phyloP scores from a whole-genome alignment of 805 yeast species.

The Brettanomyces naardenensis region DNA sequence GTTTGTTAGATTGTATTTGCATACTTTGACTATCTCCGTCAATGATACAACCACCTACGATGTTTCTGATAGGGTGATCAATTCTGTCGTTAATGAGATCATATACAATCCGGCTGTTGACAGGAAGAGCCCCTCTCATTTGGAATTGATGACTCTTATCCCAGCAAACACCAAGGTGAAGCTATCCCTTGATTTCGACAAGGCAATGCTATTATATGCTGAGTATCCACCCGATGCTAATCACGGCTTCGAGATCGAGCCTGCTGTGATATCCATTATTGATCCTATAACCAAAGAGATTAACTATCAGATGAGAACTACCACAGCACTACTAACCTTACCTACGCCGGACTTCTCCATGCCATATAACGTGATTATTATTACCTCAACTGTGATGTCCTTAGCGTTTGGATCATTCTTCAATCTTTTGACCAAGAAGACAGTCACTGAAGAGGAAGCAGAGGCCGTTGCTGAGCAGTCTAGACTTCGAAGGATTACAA shows the following conservation, averaged over 20 bases:
- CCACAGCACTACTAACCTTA: constrained; percentile 76
- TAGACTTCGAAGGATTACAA: constrained; percentile 11
- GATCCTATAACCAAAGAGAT: constrained; percentile 13
- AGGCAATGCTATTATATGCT: constrained; percentile 70
- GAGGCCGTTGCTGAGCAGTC: constrained; percentile 23
- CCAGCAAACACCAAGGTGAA: constrained; percentile 60
- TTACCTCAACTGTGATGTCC: constrained; percentile 91
- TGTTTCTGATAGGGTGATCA: constrained; percentile 21
- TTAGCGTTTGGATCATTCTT: constrained; percentile 81
- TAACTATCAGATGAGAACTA: constrained; percentile 58
- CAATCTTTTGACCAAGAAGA: constrained; percentile 66
- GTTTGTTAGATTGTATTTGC: constrained; percentile 80
- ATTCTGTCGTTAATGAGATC: constrained; percentile 38
- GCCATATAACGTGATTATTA: constrained; percentile 96
- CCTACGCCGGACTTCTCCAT: constrained; percentile 98
- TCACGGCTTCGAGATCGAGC: constrained; percentile 92
- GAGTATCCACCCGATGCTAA: constrained; percentile 99
- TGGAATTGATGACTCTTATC: constrained; percentile 57
- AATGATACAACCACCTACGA: constrained; percentile 13
- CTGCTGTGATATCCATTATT: constrained; percentile 68
- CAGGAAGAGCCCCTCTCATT: constrained; percentile 71
- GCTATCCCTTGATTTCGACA: constrained; percentile 75
- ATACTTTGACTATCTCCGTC: constrained; percentile 43
- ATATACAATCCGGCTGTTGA: constrained; percentile 74
- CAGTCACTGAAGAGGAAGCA: constrained; percentile 69